Evolutionary conservation across 2,329 filamentous ascomycete species (phyloP), one percentile per base, ranked within the genome.

Genomic region (Chrysosphaeria jannelii): DNA sequence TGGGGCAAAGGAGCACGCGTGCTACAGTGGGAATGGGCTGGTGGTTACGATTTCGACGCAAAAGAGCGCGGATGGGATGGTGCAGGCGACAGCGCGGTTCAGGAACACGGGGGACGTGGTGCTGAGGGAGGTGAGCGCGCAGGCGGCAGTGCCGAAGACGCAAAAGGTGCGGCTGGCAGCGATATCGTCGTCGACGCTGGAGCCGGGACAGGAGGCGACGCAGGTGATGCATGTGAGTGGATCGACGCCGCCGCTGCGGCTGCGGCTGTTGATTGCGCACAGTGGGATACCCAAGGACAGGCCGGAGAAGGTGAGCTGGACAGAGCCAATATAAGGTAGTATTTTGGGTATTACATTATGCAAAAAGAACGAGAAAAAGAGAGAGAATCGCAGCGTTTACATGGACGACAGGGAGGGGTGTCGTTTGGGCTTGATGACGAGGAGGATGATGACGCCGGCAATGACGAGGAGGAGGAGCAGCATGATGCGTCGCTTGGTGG

Each of bases 271-370:
- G 46, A 61, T 97, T 37, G 65, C 61, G 27, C 93, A 78, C 41
- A 50, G 59, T 16, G 70, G 71, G 42, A 62, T 69, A 27, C 57
- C 53, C 13, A 64, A 64, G 24, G 57, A 68, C 30, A 55, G 88
- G 10, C 69, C 70, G 40, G 85, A 97, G 38, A 79, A 93, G 46
- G 78, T 93, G 28, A 88, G 91, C 48, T 97, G 85, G 85, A 68
- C 72, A 14, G 85, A 97, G 46, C 67, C 76, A 26, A 52, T 46
- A 24, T 34, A 26, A 29, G 15, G n/a, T n/a, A n/a, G n/a, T n/a
- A n/a, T n/a, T n/a, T n/a, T n/a, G 35, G 75, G 62, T 14, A 52
- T 48, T 4, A 61, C 59, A 28, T 74, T 74, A 38, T 78, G 63
- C 60, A 67, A 79, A 45, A 81, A 93, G 29, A 93, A 49, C 43